These are phyloP conservation scores for Annulohypoxylon truncatum DNA, from an alignment of 2,329 filamentous ascomycete genomes.

Conservation along the genomic window DNA sequence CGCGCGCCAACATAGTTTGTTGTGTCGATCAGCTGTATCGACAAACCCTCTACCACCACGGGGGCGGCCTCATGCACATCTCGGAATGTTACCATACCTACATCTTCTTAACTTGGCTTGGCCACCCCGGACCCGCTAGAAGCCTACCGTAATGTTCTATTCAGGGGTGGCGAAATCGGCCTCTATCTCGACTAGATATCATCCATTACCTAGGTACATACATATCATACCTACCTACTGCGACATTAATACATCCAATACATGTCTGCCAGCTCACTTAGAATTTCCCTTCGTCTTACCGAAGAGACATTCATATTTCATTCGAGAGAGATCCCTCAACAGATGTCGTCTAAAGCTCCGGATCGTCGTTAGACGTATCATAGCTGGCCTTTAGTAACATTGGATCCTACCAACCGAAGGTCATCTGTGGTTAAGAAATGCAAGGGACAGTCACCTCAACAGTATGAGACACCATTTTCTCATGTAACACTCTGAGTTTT, in stretches of 20 bases:
- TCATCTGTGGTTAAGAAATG: constrained; percentile 15
- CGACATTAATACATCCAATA: constrained; percentile 4
- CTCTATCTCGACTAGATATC: constrained; percentile 21
- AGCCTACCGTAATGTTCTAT: constrained; percentile 22
- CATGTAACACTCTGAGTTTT: constrained; percentile 17
- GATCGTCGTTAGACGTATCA: not conserved
- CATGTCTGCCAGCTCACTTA: constrained; percentile 20
- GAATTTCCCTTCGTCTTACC: constrained; percentile 7
- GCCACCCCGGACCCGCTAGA: constrained; percentile 29
- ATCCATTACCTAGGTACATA: constrained; percentile 2
- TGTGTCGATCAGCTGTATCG: constrained; percentile 36
- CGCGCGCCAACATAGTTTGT: constrained; percentile 29
- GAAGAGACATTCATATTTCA: constrained; percentile 4
- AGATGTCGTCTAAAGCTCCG: constrained; percentile 7
- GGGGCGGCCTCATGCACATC: constrained; percentile 33
- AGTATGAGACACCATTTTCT: constrained; percentile 13
- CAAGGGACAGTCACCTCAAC: constrained; percentile 27
- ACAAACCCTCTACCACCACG: constrained; percentile 22
- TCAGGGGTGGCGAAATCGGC: constrained; percentile 40
- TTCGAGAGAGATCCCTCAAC: constrained; percentile 1
- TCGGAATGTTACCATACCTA: constrained; percentile 43
- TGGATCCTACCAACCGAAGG: constrained; percentile 15
- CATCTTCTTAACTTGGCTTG: constrained; percentile 38
- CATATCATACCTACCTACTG: constrained; percentile 10
- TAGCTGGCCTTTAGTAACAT: constrained; percentile 4